Evolutionary conservation across 202 grass and related monocot species (phyloP).

Genomic region (Setaria italica): DNA sequence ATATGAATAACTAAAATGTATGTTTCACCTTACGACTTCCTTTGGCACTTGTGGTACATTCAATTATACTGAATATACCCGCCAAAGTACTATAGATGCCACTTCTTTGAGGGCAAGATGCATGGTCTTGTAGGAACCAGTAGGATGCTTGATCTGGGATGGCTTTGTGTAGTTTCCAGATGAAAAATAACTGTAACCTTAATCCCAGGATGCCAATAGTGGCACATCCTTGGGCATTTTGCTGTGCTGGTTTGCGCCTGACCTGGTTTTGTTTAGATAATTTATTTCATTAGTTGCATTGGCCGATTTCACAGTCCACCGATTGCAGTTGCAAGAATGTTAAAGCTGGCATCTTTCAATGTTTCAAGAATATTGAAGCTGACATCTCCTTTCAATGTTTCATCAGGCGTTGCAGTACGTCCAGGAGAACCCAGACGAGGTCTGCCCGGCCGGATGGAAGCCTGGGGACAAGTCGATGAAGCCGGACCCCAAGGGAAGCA

Average conservation of each 20-base stretch:
- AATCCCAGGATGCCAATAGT: neutral
- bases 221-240: neutral
- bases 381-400: slow-evolving; percentile 15
- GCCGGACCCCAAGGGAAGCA: slow-evolving; percentile 90
- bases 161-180: neutral
- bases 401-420: slow-evolving; percentile 86
- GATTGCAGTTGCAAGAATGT: too few relatives aligned
- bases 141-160: neutral
- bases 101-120: neutral
- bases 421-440: slow-evolving; percentile 95
- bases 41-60: neutral
- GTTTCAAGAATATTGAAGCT: slow-evolving; percentile 25
- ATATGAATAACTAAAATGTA: neutral
- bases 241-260: neutral
- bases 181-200: neutral
- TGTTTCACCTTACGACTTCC: neutral
- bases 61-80: neutral
- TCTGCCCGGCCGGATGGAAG: slow-evolving; percentile 92
- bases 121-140: neutral
- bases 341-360: neutral
- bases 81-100: neutral
- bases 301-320: neutral
- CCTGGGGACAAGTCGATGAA: slow-evolving; percentile 89
- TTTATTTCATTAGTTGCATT: neutral
- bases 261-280: neutral